Evolutionary conservation across 805 yeast species (phyloP), one percentile per base, ranked within the genome.

Genomic region (Pichia ethanolica): DNA sequence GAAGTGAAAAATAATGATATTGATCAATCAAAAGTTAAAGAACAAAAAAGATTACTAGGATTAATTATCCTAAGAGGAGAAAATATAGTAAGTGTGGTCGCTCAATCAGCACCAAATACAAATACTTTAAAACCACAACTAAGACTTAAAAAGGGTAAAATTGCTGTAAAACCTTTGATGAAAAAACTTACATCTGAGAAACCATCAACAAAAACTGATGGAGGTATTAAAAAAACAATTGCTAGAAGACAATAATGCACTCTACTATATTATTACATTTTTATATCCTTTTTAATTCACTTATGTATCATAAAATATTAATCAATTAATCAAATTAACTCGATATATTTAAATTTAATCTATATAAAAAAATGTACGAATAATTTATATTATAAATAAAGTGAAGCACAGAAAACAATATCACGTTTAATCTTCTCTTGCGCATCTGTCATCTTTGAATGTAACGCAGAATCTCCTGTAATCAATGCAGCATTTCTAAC

Each of bases 401-500:
- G 76, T 50, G 96, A 86, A 5, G 98, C 97, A 64, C 98, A 93
- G 68, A 93, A 93, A 0, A 93, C 98, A 58, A 93, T 93, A 65
- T 93, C 99, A 59, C 99, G 81, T 69, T 91, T 91, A 63, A 93
- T 93, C 65, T 81, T 79, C 63, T 93, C 98, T 68, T 91, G 98
- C 0, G 97, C 97, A 48, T 80, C 84, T 25, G 81, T 74, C 93
- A 93, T 89, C 67, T 91, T 91, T 43, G 87, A 73, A 66, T 89
- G 95, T 54, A 93, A 74, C n/a, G 79, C 78, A 7, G 95, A 82
- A 66, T 93, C 97, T 48, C 99, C 99, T 61, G 93, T 87, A 58
- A 93, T 89, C 57, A 91, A 74, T 1, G 98, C 89, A 4, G 98
- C 97, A 47, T 87, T 84, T 69, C 86, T 88, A 26, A 91, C 97